Percentiles rank a stretch among this genome's conserved stretches.
phyloP scores from a whole-genome alignment of 352 stramenopile species.

The Saprolegnia parasitica region DNA sequence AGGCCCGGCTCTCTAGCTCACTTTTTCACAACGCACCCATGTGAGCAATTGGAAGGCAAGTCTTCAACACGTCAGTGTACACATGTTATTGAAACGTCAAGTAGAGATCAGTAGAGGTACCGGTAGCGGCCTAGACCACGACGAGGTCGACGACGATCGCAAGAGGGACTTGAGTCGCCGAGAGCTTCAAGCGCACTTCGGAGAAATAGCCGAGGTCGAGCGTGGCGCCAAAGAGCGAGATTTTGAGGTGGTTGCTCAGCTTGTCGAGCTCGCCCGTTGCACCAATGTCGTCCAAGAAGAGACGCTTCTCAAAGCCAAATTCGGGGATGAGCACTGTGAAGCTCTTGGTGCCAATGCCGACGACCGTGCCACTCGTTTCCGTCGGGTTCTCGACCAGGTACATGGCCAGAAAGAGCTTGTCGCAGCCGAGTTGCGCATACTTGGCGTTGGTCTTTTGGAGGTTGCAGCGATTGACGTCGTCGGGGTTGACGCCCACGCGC shows the following conservation, averaged over 20 bases:
- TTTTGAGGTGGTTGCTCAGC: neutral
- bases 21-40: no score
- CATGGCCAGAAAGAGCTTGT: conserved; percentile 75
- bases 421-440: conserved; percentile 67
- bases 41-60: no score
- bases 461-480: conserved; percentile 50
- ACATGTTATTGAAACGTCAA: no score
- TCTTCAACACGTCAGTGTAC: no score
- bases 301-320: conserved; percentile 62
- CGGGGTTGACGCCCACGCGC: conserved; percentile 13
- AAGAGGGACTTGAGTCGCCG: neutral
- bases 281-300: conserved; percentile 49
- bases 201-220: neutral
- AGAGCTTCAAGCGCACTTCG: neutral
- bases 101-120: no score
- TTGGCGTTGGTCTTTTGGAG: conserved; percentile 83
- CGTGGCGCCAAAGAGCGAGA: neutral
- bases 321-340: conserved; percentile 76
- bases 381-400: conserved; percentile 60
- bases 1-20: no score
- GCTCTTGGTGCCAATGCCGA: conserved; percentile 65
- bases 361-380: conserved; percentile 59
- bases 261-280: conserved; percentile 29
- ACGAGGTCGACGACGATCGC: conserved; percentile 2
- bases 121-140: neutral